Base-by-base conservation (phyloP, 306 rosid species). In the Glycine soja region DNA sequence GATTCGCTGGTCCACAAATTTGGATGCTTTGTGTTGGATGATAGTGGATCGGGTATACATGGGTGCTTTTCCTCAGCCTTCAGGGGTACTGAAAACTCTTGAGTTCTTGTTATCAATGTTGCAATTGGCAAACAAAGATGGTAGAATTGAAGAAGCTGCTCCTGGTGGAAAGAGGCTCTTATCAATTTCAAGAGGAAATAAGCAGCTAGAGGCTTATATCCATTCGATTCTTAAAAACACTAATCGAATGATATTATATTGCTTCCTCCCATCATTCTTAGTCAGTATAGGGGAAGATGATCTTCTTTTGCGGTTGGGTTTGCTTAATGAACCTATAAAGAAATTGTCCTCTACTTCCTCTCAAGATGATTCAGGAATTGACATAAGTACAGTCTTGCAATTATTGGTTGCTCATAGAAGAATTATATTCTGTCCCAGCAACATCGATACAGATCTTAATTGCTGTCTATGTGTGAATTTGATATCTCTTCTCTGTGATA, bases 51-150 rank as follows among this genome's bases (percentile, higher is more conserved):
- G 98, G 42, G 97, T 91, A 19, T 93, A 96, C 84, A 92, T 93
- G 98, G 99, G 99, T 83, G 98, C 97, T 81, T 93, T 96, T 79
- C 98, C 99, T 83, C 98, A 93, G 75, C 95, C 98, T 64, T 84
- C 92, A 56, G 92, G 90, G 43, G 91, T 93, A 68, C 83, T 96
- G 72, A 96, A 90, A 91, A 91, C 98, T 70, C 93, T 96, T 2
- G 99, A 96, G 83, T 96, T 96, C 88, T 86, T 96, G 84, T 84
- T 96, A 76, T 96, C 99, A 80, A 96, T 96, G 99, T 82, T 96
- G 87, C 99, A 96, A 83, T 82, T 96, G 88, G 93, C 94, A 81
- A 96, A 96, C 85, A 96, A 96, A 89, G 97, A 93, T 83, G 99
- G 99, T 72, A 92, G 93, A 79, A 91, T 96, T 90, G 98, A 94